phyloP scores from a whole-genome alignment of 1,139 yeast genomes.

The Kodamaea sp. region DNA sequence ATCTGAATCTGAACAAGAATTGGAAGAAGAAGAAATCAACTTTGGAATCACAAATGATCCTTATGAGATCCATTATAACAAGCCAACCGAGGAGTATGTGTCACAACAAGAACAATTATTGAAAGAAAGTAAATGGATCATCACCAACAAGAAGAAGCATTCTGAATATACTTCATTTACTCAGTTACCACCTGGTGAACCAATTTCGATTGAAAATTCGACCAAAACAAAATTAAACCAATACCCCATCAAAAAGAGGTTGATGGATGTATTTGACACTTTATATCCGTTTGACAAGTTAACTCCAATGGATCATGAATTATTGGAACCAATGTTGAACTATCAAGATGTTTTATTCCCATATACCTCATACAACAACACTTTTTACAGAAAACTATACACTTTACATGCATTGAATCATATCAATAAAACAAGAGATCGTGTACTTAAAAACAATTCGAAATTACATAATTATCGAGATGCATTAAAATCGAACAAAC shows the following conservation, averaged over 20 bases:
- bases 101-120: constrained; percentile 26
- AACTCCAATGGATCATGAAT: constrained; percentile 21
- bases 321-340: constrained; percentile 60
- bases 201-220: constrained; percentile 10
- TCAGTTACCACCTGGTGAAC: constrained; percentile 31
- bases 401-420: constrained; percentile 77
- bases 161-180: constrained; percentile 23
- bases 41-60: constrained; percentile 46
- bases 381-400: constrained; percentile 61
- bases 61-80: constrained; percentile 72
- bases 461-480: constrained; percentile 48
- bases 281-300: constrained; percentile 15
- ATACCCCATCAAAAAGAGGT: constrained; percentile 29
- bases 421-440: constrained; percentile 79
- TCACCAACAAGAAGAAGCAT: constrained; percentile 15
- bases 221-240: constrained; percentile 4
- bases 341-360: constrained; percentile 75
- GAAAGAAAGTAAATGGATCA: constrained; percentile 27
- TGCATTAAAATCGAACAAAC: constrained; percentile 37
- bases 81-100: constrained; percentile 42
- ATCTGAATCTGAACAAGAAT: constrained; percentile 24
- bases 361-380: constrained; percentile 36
- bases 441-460: constrained; percentile 69
- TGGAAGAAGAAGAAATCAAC: constrained; percentile 26
- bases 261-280: constrained; percentile 24